phyloP scores from a whole-genome alignment of 306 rosid species.

The Acacia melanoxylon region DNA sequence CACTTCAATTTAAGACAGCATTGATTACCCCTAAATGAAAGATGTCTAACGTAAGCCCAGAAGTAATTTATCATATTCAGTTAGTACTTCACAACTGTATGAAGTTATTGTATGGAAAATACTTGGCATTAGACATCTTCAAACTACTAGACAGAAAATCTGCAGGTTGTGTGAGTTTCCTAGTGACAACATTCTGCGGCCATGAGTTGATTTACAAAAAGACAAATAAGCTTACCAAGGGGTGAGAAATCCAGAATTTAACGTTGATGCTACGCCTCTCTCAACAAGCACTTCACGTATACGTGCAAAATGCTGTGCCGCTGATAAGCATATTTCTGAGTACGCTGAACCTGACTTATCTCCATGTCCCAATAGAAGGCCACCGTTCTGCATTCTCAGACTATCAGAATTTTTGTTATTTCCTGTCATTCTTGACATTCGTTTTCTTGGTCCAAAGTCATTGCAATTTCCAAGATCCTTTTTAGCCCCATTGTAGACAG shows the following conservation, averaged over 20 bases:
- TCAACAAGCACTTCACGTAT: slow-evolving; percentile 93
- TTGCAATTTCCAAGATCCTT: slow-evolving; percentile 67
- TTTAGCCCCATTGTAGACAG: slow-evolving; percentile 43
- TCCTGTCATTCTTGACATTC: slow-evolving; percentile 64
- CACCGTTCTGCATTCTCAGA: slow-evolving; percentile 51
- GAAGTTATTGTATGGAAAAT: slow-evolving; percentile 1
- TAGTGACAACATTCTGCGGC: neutral
- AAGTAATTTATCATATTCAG: no score
- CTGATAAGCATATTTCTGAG: slow-evolving; percentile 72
- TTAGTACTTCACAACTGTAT: neutral
- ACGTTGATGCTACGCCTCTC: slow-evolving; percentile 77
- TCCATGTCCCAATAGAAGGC: slow-evolving; percentile 56
- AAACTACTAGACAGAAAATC: neutral
- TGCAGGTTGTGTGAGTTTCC: neutral
- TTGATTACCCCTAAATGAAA: neutral
- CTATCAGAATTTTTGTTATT: slow-evolving; percentile 50
- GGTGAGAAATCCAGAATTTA: slow-evolving; percentile 90
- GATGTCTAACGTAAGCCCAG: no score
- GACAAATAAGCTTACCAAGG: slow-evolving; percentile 70
- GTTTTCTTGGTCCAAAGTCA: slow-evolving; percentile 72
- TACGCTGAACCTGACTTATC: slow-evolving; percentile 75
- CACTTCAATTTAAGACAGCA: neutral
- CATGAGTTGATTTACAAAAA: neutral
- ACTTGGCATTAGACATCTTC: neutral
- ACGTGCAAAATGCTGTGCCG: slow-evolving; percentile 83